Evolutionary conservation across 2,329 filamentous ascomycete genomes (phyloP).

Genomic region (Neonectria hederae): DNA sequence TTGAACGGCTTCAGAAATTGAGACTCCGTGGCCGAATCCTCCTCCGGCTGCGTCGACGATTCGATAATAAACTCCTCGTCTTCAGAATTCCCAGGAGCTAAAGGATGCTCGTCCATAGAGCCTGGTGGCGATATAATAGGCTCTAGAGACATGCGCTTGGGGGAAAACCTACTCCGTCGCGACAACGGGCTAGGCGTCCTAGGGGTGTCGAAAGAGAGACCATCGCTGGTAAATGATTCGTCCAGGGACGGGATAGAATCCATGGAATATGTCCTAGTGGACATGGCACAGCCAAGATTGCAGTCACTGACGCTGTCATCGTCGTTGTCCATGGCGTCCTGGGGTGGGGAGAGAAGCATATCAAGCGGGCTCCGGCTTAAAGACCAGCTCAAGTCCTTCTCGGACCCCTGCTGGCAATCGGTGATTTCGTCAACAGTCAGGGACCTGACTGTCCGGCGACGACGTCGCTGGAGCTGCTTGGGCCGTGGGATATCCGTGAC

Average conservation of each 20-base stretch:
- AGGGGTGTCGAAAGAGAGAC: conserved; percentile 60
- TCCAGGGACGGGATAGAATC: conserved; percentile 70
- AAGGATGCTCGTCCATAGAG: conserved; percentile 61
- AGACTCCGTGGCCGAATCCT: conserved; percentile 47
- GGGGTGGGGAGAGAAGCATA: conserved; percentile 67
- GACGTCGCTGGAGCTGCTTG: conserved; percentile 51
- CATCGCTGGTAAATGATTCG: conserved; percentile 62
- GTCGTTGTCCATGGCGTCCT: conserved; percentile 65
- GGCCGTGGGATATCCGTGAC: conserved; percentile 67
- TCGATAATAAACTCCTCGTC: conserved; percentile 58
- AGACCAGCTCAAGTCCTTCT: conserved; percentile 67
- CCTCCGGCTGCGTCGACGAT: conserved; percentile 53
- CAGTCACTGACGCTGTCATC: conserved; percentile 61
- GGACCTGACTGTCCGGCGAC: conserved; percentile 39
- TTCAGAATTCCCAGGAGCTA: conserved; percentile 47
- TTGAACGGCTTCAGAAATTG: conserved; percentile 53
- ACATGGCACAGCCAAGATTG: conserved; percentile 61
- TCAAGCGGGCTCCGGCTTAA: conserved; percentile 66
- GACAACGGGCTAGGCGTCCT: conserved; percentile 49
- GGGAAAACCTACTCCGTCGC: conserved; percentile 49
- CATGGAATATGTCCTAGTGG: conserved; percentile 64
- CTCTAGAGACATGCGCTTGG: conserved; percentile 60
- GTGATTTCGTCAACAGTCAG: conserved; percentile 67
- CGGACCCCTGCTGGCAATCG: conserved; percentile 61
- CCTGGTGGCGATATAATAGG: conserved; percentile 65